Evolutionary conservation across 2,329 filamentous ascomycete genomes (phyloP).

Genomic region (Talaromyces atroroseus): DNA sequence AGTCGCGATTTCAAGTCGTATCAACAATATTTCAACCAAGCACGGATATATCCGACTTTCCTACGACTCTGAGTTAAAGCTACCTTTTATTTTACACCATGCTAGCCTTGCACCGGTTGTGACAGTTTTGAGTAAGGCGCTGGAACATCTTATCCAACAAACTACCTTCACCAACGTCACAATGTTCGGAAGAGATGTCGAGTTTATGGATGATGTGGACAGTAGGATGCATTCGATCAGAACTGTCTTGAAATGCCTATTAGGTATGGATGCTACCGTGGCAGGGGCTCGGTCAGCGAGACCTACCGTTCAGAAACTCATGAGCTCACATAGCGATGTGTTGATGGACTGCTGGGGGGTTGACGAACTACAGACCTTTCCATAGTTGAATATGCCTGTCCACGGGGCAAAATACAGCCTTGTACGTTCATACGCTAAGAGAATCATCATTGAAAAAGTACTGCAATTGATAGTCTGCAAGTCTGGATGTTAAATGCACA

Average conservation of each 20-base stretch:
- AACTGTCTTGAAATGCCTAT: neutral
- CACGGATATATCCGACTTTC: neutral
- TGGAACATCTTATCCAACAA: neutral
- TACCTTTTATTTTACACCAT: constrained; percentile 8
- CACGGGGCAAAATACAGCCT: too few species aligned
- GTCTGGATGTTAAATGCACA: too few species aligned
- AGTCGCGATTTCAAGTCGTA: neutral
- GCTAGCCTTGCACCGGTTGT: neutral
- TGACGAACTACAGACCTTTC: neutral
- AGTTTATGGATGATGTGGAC: neutral
- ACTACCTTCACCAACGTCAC: neutral
- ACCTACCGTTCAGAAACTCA: neutral
- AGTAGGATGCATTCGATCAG: neutral
- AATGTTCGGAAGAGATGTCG: neutral
- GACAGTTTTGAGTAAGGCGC: neutral
- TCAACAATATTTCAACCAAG: neutral
- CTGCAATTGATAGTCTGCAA: too few species aligned
- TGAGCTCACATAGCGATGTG: neutral
- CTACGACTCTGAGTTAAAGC: neutral
- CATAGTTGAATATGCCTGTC: too few species aligned
- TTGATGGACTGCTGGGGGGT: neutral
- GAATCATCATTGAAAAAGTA: too few species aligned
- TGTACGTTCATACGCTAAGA: too few species aligned
- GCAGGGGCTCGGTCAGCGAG: neutral
- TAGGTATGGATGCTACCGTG: neutral